Percentiles rank a stretch among this genome's conserved stretches.
Conservation (phyloP, 495 filamentous ascomycete genomes). For the Evansstolkia leycettana region DNA sequence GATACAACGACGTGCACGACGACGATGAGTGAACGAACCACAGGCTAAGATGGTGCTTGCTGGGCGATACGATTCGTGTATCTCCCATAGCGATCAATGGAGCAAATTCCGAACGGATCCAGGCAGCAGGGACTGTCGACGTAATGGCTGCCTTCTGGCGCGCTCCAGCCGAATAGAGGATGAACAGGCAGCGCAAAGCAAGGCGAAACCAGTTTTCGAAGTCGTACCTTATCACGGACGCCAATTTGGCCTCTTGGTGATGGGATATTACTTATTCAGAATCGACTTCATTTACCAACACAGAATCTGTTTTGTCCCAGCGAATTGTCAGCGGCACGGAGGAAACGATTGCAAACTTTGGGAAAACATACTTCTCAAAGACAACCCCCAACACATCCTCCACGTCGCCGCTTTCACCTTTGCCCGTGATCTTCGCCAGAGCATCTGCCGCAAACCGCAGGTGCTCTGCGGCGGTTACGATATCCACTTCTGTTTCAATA, state of each 20-base stretch:
- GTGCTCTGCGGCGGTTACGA: constrained; percentile 91
- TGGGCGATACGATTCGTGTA: no score
- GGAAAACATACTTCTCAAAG: constrained; percentile 71
- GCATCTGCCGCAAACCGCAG: constrained; percentile 70
- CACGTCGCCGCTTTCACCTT: constrained; percentile 78
- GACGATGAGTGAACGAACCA: constrained; percentile 13
- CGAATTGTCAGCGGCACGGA: constrained; percentile 10
- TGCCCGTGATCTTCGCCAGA: constrained; percentile 77
- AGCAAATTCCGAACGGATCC: no score
- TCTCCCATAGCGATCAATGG: no score
- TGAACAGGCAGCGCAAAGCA: no score
- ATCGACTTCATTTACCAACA: constrained; percentile 48
- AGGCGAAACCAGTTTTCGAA: no score
- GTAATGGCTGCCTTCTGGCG: no score
- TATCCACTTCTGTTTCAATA: constrained; percentile 44
- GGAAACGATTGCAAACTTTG: constrained; percentile 1
- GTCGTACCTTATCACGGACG: no score
- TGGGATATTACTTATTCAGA: no score
- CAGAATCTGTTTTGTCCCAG: constrained; percentile 39
- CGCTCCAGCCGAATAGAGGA: no score
- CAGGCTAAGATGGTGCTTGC: no score
- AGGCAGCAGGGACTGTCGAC: no score
- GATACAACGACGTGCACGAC: constrained; percentile 33
- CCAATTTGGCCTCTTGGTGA: no score
- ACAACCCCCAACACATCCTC: constrained; percentile 96